Evolutionary conservation across 2,329 filamentous ascomycete species (phyloP).

Genomic region (Balansia obtecta): DNA sequence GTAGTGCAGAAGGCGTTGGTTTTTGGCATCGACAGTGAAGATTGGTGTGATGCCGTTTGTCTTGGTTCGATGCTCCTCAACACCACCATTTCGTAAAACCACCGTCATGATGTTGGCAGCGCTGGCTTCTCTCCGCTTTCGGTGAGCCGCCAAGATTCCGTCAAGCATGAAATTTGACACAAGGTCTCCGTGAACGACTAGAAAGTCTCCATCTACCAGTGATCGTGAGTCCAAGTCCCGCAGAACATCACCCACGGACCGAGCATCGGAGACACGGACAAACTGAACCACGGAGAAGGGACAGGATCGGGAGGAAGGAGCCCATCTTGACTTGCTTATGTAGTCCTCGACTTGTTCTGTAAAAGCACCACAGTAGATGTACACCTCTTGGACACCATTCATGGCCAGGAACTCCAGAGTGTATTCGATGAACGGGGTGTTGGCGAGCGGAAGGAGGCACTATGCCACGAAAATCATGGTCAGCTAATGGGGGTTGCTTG

Average conservation of each 20-base stretch:
- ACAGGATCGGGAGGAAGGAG: constrained; percentile 39
- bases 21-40: constrained; percentile 74
- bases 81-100: constrained; percentile 68
- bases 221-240: constrained; percentile 81
- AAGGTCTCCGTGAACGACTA: constrained; percentile 85
- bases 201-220: constrained; percentile 79
- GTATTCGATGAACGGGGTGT: constrained; percentile 92
- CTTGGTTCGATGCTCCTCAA: constrained; percentile 61
- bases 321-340: constrained; percentile 64
- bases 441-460: constrained; percentile 88
- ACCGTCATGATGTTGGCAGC: constrained; percentile 98
- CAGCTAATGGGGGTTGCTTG: not conserved
- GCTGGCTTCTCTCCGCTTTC: constrained; percentile 66
- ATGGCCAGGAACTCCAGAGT: constrained; percentile 92
- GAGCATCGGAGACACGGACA: constrained; percentile 70
- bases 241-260: constrained; percentile 86
- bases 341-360: constrained; percentile 80
- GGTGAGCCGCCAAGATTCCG: constrained; percentile 62
- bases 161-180: constrained; percentile 85
- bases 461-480: constrained; percentile 22
- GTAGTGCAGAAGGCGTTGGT: constrained; percentile 79
- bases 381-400: constrained; percentile 89
- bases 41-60: constrained; percentile 62
- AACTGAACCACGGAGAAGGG: constrained; percentile 75
- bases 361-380: constrained; percentile 81